These are phyloP conservation scores for Aspergillus aculeatinus DNA, from an alignment of 2,329 filamentous ascomycete species.

Conservation along the genomic window DNA sequence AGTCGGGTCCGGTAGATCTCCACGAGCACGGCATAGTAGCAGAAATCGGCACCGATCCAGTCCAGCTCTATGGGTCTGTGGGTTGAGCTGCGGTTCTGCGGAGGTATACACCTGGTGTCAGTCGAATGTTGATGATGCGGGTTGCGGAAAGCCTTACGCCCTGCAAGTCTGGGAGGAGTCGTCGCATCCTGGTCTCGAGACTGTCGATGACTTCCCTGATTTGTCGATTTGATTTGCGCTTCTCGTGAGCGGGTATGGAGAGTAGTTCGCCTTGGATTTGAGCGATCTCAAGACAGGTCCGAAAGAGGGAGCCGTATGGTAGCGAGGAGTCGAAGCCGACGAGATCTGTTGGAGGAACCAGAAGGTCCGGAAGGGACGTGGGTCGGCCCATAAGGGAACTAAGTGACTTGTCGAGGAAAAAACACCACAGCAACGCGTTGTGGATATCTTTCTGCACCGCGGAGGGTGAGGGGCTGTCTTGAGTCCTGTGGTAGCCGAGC, in stretches of 20 bases:
- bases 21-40: background rate
- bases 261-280: background rate
- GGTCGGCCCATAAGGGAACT: background rate
- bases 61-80: background rate
- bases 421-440: background rate
- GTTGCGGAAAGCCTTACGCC: background rate
- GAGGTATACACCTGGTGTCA: background rate
- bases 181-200: background rate
- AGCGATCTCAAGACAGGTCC: background rate
- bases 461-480: background rate
- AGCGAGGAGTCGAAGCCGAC: background rate
- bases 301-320: background rate
- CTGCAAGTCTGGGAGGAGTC: background rate
- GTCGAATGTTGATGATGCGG: background rate
- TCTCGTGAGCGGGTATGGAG: background rate
- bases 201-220: background rate
- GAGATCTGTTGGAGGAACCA: background rate
- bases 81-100: background rate
- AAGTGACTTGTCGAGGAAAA: background rate
- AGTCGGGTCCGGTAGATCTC: background rate
- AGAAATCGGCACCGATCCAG: background rate
- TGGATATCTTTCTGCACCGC: background rate
- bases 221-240: background rate
- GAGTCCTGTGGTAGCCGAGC: background rate
- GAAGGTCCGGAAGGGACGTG: background rate